Base-by-base conservation (phyloP, 805 yeast species). In the Schwanniomyces occidentalis region DNA sequence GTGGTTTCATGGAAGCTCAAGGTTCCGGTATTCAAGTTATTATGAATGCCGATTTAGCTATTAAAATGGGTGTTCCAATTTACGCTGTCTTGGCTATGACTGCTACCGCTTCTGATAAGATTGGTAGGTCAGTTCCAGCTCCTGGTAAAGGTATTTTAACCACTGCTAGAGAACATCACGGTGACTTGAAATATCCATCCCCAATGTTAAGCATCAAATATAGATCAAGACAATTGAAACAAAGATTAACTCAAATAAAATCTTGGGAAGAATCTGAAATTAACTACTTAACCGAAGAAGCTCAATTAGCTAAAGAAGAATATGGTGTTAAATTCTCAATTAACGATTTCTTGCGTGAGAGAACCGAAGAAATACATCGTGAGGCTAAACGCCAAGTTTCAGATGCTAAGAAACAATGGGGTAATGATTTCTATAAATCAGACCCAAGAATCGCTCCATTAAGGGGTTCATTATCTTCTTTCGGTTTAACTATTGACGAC, bases 81-180 rank as follows among this genome's bases (percentile, higher is more conserved):
- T 87, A 95, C 55, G 99, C 96, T 68, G 80, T 93, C 44, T 75
- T 90, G 52, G 99, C 95, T 36, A 70, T 90, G 77, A 77, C 96
- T 38, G 91, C 96, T 37, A 95, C 98, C 56, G 99, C 99, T 34
- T 79, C 95, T 42, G 99, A 93, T 68, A 95, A 90, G 81, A 91
- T 91, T 63, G 97, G 98, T 61, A 85, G 97, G 72, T 90, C 98
- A 32, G 91, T 93, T 49, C 99, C 99, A 48, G 99, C 99, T 59
- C 99, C 99, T 69, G 99, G 99, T 65, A 88, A 91, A 73, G 99
- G 99, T 83, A 85, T 93, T 49, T 77, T 93, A 75, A 93, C 99
- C 42, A 88, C 96, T 58, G 99, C 99, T 40, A 83, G 95, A 58
- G 99, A 95, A 72, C 80, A 82, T 58, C 91, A 83, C 51, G 86